Evolutionary conservation across 1,139 yeast genomes (phyloP).

Genomic region (Pichiaceae sp.): DNA sequence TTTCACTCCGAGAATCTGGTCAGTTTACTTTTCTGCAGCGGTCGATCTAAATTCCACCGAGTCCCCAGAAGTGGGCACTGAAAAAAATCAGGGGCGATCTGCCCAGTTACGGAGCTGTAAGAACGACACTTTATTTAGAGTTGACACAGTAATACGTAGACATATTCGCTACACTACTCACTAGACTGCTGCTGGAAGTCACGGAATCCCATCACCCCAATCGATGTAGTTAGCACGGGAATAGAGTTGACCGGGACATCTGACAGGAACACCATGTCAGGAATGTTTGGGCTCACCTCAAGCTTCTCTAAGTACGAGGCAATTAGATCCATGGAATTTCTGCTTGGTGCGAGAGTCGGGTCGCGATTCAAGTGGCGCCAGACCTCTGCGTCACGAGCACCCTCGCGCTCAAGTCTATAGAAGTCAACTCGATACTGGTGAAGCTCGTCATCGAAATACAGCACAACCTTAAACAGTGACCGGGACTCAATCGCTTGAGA

Average conservation of each 20-base stretch:
- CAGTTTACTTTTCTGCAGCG: not conserved
- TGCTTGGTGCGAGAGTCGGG: not conserved
- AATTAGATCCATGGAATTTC: constrained; percentile 3
- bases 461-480: constrained; percentile 7
- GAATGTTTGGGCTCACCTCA: constrained; percentile 10
- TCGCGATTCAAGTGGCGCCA: constrained; percentile 10
- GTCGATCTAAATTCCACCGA: not conserved
- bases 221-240: too few relatives aligned
- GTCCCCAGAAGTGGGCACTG: too few relatives aligned
- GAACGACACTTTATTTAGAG: too few relatives aligned
- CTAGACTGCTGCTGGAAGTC: too few relatives aligned
- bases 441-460: constrained; percentile 7
- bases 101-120: too few relatives aligned
- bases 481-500: constrained; percentile 5
- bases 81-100: too few relatives aligned
- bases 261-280: constrained; percentile 9
- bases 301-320: constrained; percentile 5
- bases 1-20: not conserved
- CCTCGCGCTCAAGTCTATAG: constrained; percentile 6
- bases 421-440: constrained; percentile 10
- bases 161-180: too few relatives aligned
- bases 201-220: constrained; percentile 10
- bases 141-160: too few relatives aligned
- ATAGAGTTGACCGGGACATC: constrained; percentile 5
- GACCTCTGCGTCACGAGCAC: constrained; percentile 5